Conservation (phyloP, 1,139 yeast genomes). For the Citeromyces siamensis region DNA sequence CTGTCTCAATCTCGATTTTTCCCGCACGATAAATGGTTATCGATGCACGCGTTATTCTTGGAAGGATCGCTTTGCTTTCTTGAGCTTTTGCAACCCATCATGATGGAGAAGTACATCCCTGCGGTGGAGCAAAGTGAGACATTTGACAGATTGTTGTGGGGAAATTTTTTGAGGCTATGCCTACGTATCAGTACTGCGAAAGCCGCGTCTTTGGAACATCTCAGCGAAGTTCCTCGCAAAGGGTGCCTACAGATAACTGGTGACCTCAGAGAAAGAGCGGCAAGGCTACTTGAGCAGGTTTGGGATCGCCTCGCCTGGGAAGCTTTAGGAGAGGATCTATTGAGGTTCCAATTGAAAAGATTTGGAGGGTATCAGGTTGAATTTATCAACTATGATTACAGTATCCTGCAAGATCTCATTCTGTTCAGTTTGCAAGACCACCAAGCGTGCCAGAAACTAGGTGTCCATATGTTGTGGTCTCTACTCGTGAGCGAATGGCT, state of each 20-base stretch:
- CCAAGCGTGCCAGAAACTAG: conserved; percentile 46
- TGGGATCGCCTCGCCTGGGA: conserved; percentile 76
- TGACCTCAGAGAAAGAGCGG: conserved; percentile 49
- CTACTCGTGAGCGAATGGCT: conserved; percentile 57
- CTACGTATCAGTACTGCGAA: conserved; percentile 38
- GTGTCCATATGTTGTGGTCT: conserved; percentile 63
- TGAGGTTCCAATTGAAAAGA: conserved; percentile 47
- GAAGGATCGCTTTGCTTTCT: conserved; percentile 48
- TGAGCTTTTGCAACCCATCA: conserved; percentile 42
- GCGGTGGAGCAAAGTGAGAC: conserved; percentile 31
- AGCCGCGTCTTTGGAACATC: conserved; percentile 50
- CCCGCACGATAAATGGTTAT: conserved; percentile 60
- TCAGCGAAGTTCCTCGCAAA: conserved; percentile 61
- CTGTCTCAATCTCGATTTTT: conserved; percentile 47
- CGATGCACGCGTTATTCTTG: conserved; percentile 48
- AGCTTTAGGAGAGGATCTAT: conserved; percentile 42
- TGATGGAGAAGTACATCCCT: conserved; percentile 45
- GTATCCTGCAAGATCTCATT: conserved; percentile 53
- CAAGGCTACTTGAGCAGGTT: conserved; percentile 39
- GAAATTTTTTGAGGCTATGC: conserved; percentile 41
- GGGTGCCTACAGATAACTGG: conserved; percentile 58
- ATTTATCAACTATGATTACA: conserved; percentile 40
- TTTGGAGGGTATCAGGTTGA: conserved; percentile 69
- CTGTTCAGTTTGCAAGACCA: conserved; percentile 62
- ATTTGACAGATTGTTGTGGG: conserved; percentile 51